Base-by-base conservation (phyloP, 2,329 filamentous ascomycete species). In the Venturia oleaginea region DNA sequence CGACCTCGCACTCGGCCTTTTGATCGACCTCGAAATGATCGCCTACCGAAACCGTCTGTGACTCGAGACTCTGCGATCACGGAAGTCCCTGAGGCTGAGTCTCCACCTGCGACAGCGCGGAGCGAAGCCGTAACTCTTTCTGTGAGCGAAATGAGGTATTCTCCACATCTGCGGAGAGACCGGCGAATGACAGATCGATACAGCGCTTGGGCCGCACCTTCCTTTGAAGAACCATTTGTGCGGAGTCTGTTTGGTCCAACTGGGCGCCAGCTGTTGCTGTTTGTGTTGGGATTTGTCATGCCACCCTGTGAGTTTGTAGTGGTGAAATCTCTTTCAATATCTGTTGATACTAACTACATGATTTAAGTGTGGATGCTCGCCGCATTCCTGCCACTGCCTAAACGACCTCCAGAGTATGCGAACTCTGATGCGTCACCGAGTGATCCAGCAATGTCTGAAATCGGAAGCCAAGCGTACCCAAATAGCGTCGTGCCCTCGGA, bases 261-360 rank as follows among this genome's bases (percentile, higher is more conserved):
- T 67, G 92, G 92, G 71, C 77, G 86, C 59, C 91, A 95, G 74
- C 82, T 93, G 37, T 78, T 88, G 62, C 78, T 90, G 60, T 95
- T 95, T 75, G 84, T 86, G 64, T 51, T 88, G 59, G 91, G 91
- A 30, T 95, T 95, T 71, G 77, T 93, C 59, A 85, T 91, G 71
- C 91, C 90, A 6, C 81, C 91, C 59, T 43, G 71, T 72, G 71
- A 69, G 67, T 65, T 59, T 59, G 22, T 15, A 57, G 1, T 22
- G 32, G 40, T 30, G 22, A 27, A 43, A n/a, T 24, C 40, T 24
- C 13, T 10, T 46, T 61, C 22, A 24, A 37, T 7, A 22, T 24
- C 15, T 34, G n/a, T 51, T 27, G 22, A 10, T 37, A 62, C 62
- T 59, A 48, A 61, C 70, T 65, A 42, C 4, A 59, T 51, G 59